A percentile compares a stretch with the other conserved stretches of the same genome.
Evolutionary conservation across 176 grass and related monocot species (phyloP).

Genomic region (Juncus inflexus): DNA sequence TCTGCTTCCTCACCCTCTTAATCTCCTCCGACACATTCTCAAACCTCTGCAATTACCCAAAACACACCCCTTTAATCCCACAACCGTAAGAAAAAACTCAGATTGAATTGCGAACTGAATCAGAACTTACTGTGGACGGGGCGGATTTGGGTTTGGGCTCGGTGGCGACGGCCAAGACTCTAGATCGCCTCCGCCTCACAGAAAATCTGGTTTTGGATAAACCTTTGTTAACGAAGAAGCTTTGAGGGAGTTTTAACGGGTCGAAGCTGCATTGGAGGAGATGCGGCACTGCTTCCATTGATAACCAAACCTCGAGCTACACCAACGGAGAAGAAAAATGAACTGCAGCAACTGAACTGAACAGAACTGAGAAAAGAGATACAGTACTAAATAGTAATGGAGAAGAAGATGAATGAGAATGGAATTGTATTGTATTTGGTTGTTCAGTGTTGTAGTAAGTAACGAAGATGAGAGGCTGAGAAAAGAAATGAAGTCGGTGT

Average conservation of each 20-base stretch:
- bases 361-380: neutral
- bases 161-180: constrained; percentile 63
- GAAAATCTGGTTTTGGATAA: constrained; percentile 6
- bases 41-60: constrained; percentile 40
- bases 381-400: neutral
- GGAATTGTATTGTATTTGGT: neutral
- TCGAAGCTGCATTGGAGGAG: constrained; percentile 61
- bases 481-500: too few species aligned
- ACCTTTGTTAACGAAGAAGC: constrained; percentile 2
- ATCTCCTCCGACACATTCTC: constrained; percentile 86
- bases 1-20: constrained; percentile 85
- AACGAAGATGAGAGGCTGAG: neutral
- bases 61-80: constrained; percentile 1
- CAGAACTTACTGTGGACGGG: constrained; percentile 46
- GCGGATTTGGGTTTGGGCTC: constrained; percentile 35
- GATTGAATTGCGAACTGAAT: constrained; percentile 5
- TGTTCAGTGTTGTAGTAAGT: neutral
- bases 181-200: constrained; percentile 4
- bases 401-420: neutral
- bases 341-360: too few species aligned
- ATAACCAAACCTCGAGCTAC: neutral
- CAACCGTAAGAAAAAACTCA: neutral
- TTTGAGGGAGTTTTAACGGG: constrained; percentile 29
- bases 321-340: too few species aligned
- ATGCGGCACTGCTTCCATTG: constrained; percentile 65